Evolutionary conservation across 1,139 yeast species (phyloP), one percentile per base, ranked within the genome.

Genomic region (Taiozyma onychis): DNA sequence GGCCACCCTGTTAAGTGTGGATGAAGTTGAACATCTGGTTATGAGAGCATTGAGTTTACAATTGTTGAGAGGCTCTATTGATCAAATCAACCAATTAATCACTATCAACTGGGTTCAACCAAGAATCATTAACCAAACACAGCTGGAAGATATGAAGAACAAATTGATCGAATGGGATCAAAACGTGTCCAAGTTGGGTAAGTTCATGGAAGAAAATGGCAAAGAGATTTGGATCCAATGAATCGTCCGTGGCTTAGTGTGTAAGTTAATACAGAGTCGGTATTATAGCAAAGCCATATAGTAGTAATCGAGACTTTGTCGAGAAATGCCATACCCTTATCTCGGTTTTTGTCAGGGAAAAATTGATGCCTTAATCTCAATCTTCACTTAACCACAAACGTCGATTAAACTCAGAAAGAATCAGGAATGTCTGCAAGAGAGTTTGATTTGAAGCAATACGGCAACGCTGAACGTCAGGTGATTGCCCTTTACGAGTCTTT

Each of bases 91-190:
- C 50, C 80, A 85, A 65, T 71, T 84, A 13, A 88, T 93, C 55
- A 81, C 86, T 30, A 83, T 93, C 49, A 83, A 88, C 24, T 93
- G 99, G 98, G 84, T 91, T 55, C 98, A 93, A 72, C 98, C 99
- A 50, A 79, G 98, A 63, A 88, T 90, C 50, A 84, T 93, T 76
- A 88, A 88, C 64, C 77, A 75, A 60, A 80, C 78, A 46, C 98
- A 93, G 73, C 88, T 91, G 53, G 79, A 76, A 51, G 77, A 78
- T 51, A 89, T 93, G 85, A 81, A 81, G 59, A 76, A 77, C 53
- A 86, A 88, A 62, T 77, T 93, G 64, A 76, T 76, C 37, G 77
- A 75, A 49, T 93, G 99, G 99, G 85, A 87, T 61, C 68, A 68
- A 50, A 84, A 83, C 60, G 97, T 91, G 41, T 77, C 78, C 46